Evolutionary conservation across 495 filamentous ascomycete genomes (phyloP), one percentile per base, ranked within the genome.

Genomic region (Neohortaea acidophila): DNA sequence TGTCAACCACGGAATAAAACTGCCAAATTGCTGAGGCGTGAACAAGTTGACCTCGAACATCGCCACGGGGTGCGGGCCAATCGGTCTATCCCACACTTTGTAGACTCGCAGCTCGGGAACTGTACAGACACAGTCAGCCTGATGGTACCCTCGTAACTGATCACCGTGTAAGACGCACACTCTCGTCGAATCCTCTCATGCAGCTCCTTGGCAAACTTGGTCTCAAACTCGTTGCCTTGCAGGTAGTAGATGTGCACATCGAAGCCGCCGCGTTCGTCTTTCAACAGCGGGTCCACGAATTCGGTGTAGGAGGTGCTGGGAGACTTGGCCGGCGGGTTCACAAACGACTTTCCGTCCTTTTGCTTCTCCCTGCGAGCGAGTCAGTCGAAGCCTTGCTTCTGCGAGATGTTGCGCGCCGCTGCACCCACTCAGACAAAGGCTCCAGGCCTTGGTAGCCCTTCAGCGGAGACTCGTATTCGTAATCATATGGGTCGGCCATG

Each of bases 41-140:
- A 85, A 80, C 20, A 94, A 25, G 45, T 89, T 89, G 12, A 93
- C 86, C 57, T 94, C 85, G 47, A 94, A 83, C 85, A 94, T 94
- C 31, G 73, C 81, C 0, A 82, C 59, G 0, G 79, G 76, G 50
- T 94, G 85, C 2, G 85, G 85, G 0, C 85, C 85, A 4, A 93
- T 54, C 2, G 84, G 83, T 26, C 61, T 54, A 48, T 89, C 77
- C 66, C 70, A 91, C 46, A 91, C 62, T 2, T 57, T 60, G 55
- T 93, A 93, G 49, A 91, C 77, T 28, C 82, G 70, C 13, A 93
- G 68, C 53, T 94, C 85, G 12, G 85, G 85, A 52, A 92, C 77
- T 83, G 39, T 7, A 20, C 12, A n/a, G n/a, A n/a, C n/a, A n/a
- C n/a, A n/a, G 7, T 14, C n/a, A n/a, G n/a, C n/a, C n/a, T n/a